Percentiles rank a stretch among this genome's conserved stretches.
phyloP scores from a whole-genome alignment of 306 rosid genomes.

The Sindora glabra region DNA sequence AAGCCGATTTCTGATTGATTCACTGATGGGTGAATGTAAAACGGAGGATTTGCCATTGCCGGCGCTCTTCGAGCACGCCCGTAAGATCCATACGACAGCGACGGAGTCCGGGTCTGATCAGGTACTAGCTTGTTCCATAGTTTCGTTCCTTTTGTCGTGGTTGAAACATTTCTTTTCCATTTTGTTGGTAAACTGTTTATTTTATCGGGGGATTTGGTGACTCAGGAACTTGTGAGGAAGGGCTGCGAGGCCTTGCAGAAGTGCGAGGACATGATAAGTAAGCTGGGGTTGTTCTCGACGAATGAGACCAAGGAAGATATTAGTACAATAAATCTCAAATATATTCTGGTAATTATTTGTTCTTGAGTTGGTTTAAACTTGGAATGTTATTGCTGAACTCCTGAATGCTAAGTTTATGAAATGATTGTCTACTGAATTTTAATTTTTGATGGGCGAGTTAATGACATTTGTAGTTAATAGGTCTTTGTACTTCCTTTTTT shows the following conservation, averaged over 20 bases:
- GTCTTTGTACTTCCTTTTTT: too few species aligned
- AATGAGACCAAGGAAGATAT: conserved; percentile 95
- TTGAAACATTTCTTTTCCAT: background rate
- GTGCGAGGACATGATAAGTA: conserved; percentile 81
- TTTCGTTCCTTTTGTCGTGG: background rate
- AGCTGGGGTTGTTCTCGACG: conserved; percentile 71
- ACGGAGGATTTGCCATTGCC: conserved; percentile 74
- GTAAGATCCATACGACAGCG: conserved; percentile 62
- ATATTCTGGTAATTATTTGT: conserved; percentile 52
- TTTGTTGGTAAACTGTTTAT: background rate
- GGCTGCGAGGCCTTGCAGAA: conserved; percentile 53
- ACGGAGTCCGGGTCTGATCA: conserved; percentile 66
- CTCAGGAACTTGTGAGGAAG: conserved; percentile 61
- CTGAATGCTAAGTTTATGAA: too few species aligned
- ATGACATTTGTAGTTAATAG: too few species aligned
- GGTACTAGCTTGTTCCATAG: conserved; percentile 27
- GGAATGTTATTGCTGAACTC: too few species aligned
- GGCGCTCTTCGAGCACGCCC: conserved; percentile 69
- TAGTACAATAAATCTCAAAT: conserved; percentile 73
- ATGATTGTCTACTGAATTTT: too few species aligned
- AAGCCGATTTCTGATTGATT: background rate
- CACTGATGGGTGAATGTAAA: conserved; percentile 26
- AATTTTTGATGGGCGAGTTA: too few species aligned
- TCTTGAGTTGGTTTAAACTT: too few species aligned
- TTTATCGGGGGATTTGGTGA: background rate